A percentile compares a stretch with the other conserved stretches of the same genome.
phyloP scores from a whole-genome alignment of 2,329 filamentous ascomycete species.

The Fusarium tuaranense region DNA sequence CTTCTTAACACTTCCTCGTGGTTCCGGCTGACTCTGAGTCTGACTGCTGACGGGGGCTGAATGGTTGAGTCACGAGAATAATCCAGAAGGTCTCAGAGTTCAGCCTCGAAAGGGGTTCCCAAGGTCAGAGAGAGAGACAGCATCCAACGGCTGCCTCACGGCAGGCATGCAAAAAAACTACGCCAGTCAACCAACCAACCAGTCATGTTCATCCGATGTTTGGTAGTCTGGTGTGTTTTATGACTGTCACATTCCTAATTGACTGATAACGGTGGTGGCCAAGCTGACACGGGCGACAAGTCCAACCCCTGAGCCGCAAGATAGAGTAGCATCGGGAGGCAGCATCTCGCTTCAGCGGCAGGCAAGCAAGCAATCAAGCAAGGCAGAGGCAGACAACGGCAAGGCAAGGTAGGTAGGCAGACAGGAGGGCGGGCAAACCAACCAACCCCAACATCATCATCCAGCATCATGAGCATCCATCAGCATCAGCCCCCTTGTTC shows the following conservation, averaged over 20 bases:
- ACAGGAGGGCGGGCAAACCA: background rate
- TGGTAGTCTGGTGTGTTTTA: background rate
- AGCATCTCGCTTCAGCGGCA: slow-evolving; percentile 31
- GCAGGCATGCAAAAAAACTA: slow-evolving; percentile 6
- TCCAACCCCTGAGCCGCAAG: slow-evolving; percentile 29
- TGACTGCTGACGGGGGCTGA: slow-evolving; percentile 26
- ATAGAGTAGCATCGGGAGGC: slow-evolving; percentile 28
- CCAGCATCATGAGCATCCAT: slow-evolving; percentile 10
- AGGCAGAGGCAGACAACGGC: background rate
- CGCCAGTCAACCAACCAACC: background rate
- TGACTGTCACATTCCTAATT: slow-evolving; percentile 14
- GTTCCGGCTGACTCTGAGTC: slow-evolving; percentile 16
- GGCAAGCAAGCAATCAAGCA: slow-evolving; percentile 16
- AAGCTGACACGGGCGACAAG: slow-evolving; percentile 18
- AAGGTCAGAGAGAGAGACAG: background rate
- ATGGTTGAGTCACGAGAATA: slow-evolving; percentile 32
- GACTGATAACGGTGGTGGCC: slow-evolving; percentile 19
- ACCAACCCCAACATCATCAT: slow-evolving; percentile 8
- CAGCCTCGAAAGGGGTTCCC: background rate
- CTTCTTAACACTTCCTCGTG: slow-evolving; percentile 18
- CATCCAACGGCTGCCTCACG: slow-evolving; percentile 11
- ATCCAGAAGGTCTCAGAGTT: slow-evolving; percentile 17
- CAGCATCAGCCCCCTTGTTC: slow-evolving; percentile 16
- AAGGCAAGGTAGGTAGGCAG: background rate
- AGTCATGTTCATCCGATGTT: slow-evolving; percentile 3